Conservation (phyloP, 78 protist species). For the Dictyostelium citrinum region DNA sequence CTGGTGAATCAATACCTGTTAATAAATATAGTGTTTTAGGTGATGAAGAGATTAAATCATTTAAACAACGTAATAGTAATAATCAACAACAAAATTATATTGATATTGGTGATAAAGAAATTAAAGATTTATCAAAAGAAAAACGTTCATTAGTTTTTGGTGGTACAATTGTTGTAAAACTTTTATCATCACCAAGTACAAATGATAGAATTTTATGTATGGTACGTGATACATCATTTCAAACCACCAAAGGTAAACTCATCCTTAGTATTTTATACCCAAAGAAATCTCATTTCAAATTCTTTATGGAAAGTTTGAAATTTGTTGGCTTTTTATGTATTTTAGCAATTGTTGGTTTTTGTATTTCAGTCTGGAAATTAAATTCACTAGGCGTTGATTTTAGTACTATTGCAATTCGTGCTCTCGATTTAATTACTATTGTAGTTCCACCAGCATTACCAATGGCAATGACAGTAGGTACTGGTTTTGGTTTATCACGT, state of each 20-base stretch:
- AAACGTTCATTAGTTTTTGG: constrained; percentile 25
- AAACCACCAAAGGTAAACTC: constrained; percentile 86
- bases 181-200: neutral
- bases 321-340: constrained; percentile 75
- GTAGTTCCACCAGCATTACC: constrained; percentile 94
- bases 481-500: constrained; percentile 77
- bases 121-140: constrained; percentile 8
- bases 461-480: constrained; percentile 91
- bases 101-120: neutral
- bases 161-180: constrained; percentile 39
- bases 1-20: constrained; percentile 97
- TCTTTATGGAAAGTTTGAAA: constrained; percentile 85
- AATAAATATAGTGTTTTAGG: constrained; percentile 35
- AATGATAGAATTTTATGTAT: neutral
- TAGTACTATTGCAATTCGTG: constrained; percentile 36
- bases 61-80: neutral
- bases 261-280: constrained; percentile 88
- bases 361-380: constrained; percentile 24
- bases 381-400: neutral
- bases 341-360: constrained; percentile 70
- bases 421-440: constrained; percentile 90
- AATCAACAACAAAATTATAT: neutral
- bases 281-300: constrained; percentile 72
- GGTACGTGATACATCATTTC: constrained; percentile 75
- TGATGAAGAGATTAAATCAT: constrained; percentile 2